Base-by-base conservation (phyloP, 2,329 filamentous ascomycete species). In the Ambrosiella beaveri region DNA sequence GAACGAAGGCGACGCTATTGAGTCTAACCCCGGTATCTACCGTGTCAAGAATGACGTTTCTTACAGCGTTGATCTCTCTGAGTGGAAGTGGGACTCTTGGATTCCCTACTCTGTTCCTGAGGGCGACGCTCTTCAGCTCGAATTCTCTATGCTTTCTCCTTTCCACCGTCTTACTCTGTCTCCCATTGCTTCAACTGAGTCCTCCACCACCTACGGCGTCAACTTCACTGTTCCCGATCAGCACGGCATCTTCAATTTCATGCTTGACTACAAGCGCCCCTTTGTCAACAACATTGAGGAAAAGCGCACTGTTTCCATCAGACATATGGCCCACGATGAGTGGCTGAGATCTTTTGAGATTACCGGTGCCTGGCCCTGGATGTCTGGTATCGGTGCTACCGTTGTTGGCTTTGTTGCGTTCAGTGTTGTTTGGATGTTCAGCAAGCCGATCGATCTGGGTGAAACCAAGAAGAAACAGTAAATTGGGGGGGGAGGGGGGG, bases 191-290 rank as follows among this genome's bases (percentile, higher is more conserved):
- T 75, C 75, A 35, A 84, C 82, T 1, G 70, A 76, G 57, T 83
- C 87, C 65, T 81, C 82, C 63, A 84, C 86, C 54, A 77, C 86
- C 62, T 98, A 84, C 75, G 77, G 78, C 62, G 77, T 80, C 51
- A 77, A 80, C 27, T 96, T 98, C 72, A 85, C 77, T 63, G 79
- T 91, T 3, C 93, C 93, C 3, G 93, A 98, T 69, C 93, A 98
- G 72, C 93, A 98, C 74, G 93, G 93, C 68, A 96, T 98, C 72
- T 98, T 97, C 79, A 95, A 95, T 74, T 97, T 98, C 79, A 82
- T 84, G 68, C 79, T 97, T 71, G 95, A 96, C 77, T 96, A 97
- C 78, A 95, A 95, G 76, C 83, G 93, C 6, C 89, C 91, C 1
- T 95, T 96, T 76, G 73, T 95, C 64, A 93, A 82, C 66, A 85